Evolutionary conservation across 2,329 filamentous ascomycete species (phyloP), one percentile per base, ranked within the genome.

Genomic region (Fusarium pininemorale): DNA sequence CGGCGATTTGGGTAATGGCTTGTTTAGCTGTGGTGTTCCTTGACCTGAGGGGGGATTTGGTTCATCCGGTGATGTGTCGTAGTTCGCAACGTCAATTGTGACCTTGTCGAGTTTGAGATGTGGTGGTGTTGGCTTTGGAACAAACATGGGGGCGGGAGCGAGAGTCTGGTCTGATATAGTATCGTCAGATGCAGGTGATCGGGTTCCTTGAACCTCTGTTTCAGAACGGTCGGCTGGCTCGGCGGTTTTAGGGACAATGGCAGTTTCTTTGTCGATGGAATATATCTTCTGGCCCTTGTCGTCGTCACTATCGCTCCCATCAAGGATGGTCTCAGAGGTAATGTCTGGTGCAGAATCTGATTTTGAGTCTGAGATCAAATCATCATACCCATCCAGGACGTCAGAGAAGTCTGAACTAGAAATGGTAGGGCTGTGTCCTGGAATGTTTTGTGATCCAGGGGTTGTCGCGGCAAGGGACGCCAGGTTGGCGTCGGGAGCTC

Each of bases 1-100:
- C 6, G 89, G 88, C 12, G 88, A 90, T 72, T 84, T 89, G 16
- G 88, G 88, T 9, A 89, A 78, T 32, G 87, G 87, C 73, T 89
- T 90, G 80, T 89, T 87, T 47, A 87, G 83, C 72, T 86, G 83
- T 14, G 84, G 83, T 47, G 74, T 73, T 41, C 77, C 69, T 30
- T 72, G 76, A 18, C 74, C 71, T 24, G 81, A 79, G 44, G 77
- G 79, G 37, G 80, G 79, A 38, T 77, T 76, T 12, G 69, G 66
- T 35, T 68, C 71, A 58, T 75, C 72, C 48, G 75, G 75, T 65
- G 75, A 68, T 38, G 66, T 72, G 51, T 80, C 76, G 68, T 77
- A 77, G 66, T 76, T 74, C 37, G 73, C 63, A 44, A 77, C 66
- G 57, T 79, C 77, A 55, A 77, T 77, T 71, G 84, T 83, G 77